A percentile compares a stretch with the other conserved stretches of the same genome.
Conservation (phyloP, 139 green algal species). For the Chlorella sp. region DNA sequence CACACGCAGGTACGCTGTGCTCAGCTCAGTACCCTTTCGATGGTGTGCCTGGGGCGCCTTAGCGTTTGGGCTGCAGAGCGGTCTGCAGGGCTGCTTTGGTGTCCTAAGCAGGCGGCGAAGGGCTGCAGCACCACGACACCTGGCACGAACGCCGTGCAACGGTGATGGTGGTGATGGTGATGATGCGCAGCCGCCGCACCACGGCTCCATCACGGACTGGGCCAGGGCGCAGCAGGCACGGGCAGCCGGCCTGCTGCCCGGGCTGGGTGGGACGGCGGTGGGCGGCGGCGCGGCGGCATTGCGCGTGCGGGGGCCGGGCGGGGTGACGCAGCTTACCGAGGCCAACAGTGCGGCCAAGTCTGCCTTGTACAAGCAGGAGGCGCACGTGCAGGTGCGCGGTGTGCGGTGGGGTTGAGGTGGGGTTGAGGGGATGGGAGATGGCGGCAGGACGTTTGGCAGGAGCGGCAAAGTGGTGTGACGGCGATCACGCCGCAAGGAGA, state of each 20-base stretch:
- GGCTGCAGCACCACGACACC: background rate
- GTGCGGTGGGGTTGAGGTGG: too few relatives aligned
- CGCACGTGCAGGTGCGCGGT: slow-evolving; percentile 10
- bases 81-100: background rate
- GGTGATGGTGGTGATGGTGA: background rate
- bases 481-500: too few relatives aligned
- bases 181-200: slow-evolving; percentile 5
- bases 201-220: slow-evolving; percentile 12
- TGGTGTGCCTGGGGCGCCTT: background rate
- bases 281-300: background rate
- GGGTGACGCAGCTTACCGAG: background rate
- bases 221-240: slow-evolving; percentile 3
- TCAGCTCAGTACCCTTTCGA: background rate
- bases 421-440: too few relatives aligned
- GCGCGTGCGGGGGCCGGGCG: background rate
- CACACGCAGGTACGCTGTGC: too few relatives aligned
- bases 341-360: background rate
- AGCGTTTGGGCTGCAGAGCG: background rate
- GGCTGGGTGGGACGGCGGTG: background rate
- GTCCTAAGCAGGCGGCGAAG: background rate
- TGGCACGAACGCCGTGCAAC: too few relatives aligned
- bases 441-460: too few relatives aligned
- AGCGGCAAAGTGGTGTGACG: too few relatives aligned
- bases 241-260: background rate
- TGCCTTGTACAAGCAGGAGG: slow-evolving; percentile 7